Evolutionary conservation across 805 yeast genomes (phyloP).

Genomic region (Nakazawaea pomicola): DNA sequence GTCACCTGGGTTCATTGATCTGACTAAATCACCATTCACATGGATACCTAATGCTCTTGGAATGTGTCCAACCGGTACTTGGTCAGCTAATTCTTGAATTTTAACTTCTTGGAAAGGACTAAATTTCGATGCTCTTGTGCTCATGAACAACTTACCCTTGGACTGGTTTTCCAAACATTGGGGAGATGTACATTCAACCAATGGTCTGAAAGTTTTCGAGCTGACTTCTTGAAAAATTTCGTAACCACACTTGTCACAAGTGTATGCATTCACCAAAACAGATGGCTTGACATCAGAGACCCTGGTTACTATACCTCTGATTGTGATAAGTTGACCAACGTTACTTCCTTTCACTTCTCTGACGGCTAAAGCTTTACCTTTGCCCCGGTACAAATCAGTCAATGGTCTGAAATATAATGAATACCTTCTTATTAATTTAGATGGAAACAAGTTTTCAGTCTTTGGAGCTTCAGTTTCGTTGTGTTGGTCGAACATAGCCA

Average conservation of each 20-base stretch:
- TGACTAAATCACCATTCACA: constrained; percentile 86
- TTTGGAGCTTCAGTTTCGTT: constrained; percentile 12
- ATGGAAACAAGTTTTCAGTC: constrained; percentile 63
- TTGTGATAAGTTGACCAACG: constrained; percentile 83
- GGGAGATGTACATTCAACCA: constrained; percentile 77
- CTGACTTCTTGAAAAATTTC: constrained; percentile 95
- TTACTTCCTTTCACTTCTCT: constrained; percentile 82
- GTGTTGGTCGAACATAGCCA: constrained; percentile 20
- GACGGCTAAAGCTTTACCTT: constrained; percentile 68
- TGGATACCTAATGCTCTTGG: constrained; percentile 85
- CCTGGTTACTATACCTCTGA: constrained; percentile 91
- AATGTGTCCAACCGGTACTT: constrained; percentile 97
- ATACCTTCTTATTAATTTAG: constrained; percentile 83
- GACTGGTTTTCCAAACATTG: constrained; percentile 75
- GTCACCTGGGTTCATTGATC: constrained; percentile 91
- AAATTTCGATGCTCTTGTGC: constrained; percentile 94
- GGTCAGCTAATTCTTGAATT: constrained; percentile 90
- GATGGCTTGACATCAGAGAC: constrained; percentile 96
- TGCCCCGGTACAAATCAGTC: constrained; percentile 33
- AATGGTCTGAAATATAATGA: constrained; percentile 82
- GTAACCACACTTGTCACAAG: constrained; percentile 96
- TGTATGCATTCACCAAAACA: constrained; percentile 86
- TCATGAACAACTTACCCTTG: constrained; percentile 85
- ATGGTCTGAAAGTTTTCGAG: constrained; percentile 80
- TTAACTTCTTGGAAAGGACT: constrained; percentile 93